Evolutionary conservation across 495 filamentous ascomycete species (phyloP).

Genomic region (Trichoderma virens): DNA sequence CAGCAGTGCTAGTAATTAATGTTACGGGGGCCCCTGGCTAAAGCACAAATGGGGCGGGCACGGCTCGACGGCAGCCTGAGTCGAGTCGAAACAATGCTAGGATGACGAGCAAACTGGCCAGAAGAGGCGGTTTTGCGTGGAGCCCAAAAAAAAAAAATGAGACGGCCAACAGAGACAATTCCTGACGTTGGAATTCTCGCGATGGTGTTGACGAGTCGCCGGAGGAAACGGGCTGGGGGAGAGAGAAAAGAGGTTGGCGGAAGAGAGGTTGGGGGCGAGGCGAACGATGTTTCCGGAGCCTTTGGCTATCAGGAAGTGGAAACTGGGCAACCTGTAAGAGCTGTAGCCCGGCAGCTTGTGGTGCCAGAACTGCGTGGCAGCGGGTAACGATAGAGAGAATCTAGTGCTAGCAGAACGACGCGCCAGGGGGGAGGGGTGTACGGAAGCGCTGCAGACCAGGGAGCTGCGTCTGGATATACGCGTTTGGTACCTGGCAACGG

Average conservation of each 20-base stretch:
- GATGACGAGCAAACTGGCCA: neutral
- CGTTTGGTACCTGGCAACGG: neutral
- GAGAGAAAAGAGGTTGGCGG: slow-evolving; percentile 3
- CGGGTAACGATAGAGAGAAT: neutral
- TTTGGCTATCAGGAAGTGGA: slow-evolving; percentile 7
- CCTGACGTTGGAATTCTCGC: neutral
- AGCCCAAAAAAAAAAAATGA: neutral
- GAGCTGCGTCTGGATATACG: too few species aligned
- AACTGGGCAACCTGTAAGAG: slow-evolving; percentile 4
- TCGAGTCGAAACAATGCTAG: neutral
- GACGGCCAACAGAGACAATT: neutral
- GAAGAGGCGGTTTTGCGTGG: neutral
- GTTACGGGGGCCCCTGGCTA: slow-evolving; percentile 3
- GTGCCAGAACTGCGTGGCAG: slow-evolving; percentile 7
- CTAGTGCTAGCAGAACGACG: neutral
- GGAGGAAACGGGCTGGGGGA: neutral
- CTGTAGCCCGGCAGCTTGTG: slow-evolving; percentile 5
- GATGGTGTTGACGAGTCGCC: neutral
- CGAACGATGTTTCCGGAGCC: slow-evolving; percentile 4
- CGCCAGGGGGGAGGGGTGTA: neutral
- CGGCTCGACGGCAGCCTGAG: slow-evolving; percentile 3
- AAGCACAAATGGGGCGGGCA: slow-evolving; percentile 4
- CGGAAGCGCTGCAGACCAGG: neutral
- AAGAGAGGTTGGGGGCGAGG: slow-evolving; percentile 3
- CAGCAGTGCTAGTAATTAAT: slow-evolving; percentile 2